Evolutionary conservation across 768 basidiomycete genomes (phyloP).

Genomic region (Tricholoma sp.): DNA sequence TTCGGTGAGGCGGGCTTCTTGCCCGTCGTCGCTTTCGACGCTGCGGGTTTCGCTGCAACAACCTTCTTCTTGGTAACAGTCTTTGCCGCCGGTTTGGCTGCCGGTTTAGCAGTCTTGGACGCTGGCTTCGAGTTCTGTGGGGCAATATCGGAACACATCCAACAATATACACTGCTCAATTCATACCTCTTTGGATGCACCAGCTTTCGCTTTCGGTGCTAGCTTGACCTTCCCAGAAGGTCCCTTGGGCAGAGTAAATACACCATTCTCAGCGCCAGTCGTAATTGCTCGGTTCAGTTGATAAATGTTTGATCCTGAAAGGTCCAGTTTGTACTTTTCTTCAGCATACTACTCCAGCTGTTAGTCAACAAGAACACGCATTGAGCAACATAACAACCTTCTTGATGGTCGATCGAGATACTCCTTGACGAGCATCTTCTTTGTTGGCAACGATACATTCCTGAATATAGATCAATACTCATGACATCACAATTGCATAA

Average conservation of each 20-base stretch:
- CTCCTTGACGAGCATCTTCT: conserved; percentile 65
- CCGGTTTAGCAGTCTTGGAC: conserved; percentile 31
- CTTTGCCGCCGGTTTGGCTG: conserved; percentile 26
- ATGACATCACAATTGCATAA: neutral
- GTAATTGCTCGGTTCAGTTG: conserved; percentile 75
- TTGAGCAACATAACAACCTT: conserved; percentile 41
- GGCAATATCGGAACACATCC: conserved; percentile 2
- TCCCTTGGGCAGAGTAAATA: conserved; percentile 35
- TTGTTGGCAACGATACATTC: conserved; percentile 67
- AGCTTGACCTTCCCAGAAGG: conserved; percentile 64
- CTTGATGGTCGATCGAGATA: conserved; percentile 77
- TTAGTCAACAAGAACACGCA: conserved; percentile 4
- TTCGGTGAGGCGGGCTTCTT: conserved; percentile 21
- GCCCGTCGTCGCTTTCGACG: conserved; percentile 10
- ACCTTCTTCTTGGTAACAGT: conserved; percentile 31
- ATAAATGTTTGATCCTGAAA: conserved; percentile 58
- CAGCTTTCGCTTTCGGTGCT: conserved; percentile 46
- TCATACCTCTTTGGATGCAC: conserved; percentile 58
- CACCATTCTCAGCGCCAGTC: conserved; percentile 51
- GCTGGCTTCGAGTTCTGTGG: conserved; percentile 43
- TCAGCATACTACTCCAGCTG: conserved; percentile 61
- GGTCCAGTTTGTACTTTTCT: conserved; percentile 72
- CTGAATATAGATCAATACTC: conserved; percentile 27
- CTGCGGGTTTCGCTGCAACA: no score
- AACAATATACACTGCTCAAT: conserved; percentile 1